Percentiles rank a stretch among this genome's conserved stretches.
phyloP scores from a whole-genome alignment of 345 rosid species.

The Isatis tinctoria region DNA sequence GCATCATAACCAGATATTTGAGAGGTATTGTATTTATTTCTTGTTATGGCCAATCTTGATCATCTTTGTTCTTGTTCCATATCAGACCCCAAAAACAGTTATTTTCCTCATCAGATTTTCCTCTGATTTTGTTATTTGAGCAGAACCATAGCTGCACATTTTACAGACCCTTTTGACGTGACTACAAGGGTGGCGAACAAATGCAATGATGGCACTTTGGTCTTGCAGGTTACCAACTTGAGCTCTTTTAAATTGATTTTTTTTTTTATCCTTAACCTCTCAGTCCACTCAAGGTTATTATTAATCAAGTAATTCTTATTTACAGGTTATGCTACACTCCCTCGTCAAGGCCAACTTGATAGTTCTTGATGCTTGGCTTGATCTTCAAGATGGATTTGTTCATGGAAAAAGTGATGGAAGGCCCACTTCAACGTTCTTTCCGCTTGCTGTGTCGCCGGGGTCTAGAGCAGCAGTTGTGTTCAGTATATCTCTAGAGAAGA shows the following conservation, averaged over 20 bases:
- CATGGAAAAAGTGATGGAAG: conserved; percentile 76
- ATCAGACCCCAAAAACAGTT: background rate
- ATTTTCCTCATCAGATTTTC: conserved; percentile 6
- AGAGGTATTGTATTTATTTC: conserved; percentile 47
- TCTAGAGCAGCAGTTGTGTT: conserved; percentile 79
- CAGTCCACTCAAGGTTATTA: background rate
- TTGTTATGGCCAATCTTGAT: conserved; percentile 15
- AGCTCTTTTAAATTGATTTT: background rate
- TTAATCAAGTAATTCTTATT: background rate
- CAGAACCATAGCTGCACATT: conserved; percentile 96
- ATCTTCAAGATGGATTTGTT: conserved; percentile 87
- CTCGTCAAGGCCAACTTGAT: conserved; percentile 85
- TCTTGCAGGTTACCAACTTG: conserved; percentile 66
- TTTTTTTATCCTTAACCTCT: background rate
- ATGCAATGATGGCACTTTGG: conserved; percentile 74
- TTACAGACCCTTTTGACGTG: conserved; percentile 89
- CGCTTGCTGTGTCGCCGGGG: conserved; percentile 73
- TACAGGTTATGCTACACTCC: conserved; percentile 84
- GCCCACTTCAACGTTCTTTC: conserved; percentile 72
- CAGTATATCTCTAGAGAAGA: conserved; percentile 58
- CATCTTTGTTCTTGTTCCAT: background rate
- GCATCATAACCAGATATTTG: conserved; percentile 87
- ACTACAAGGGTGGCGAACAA: conserved; percentile 76
- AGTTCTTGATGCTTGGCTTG: conserved; percentile 85
- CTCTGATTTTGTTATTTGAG: conserved; percentile 21